Percentiles rank a stretch among this genome's conserved stretches.
Conservation (phyloP, 2,329 filamentous ascomycete genomes). For the Fusarium anthophilum region DNA sequence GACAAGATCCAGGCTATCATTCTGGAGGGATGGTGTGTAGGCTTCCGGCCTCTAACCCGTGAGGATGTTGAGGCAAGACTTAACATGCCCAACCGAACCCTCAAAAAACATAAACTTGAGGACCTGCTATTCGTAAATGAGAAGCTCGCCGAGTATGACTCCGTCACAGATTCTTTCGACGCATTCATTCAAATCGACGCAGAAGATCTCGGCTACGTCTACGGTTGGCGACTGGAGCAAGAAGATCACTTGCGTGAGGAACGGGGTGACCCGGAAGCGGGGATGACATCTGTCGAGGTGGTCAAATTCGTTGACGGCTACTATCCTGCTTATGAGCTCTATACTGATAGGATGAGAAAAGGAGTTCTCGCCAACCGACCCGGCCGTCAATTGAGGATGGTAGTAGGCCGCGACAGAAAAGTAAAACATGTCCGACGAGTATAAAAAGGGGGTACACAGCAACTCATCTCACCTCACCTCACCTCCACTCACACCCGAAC, state of each 20-base stretch:
- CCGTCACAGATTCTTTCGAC: constrained; percentile 60
- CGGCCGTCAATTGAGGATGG: constrained; percentile 67
- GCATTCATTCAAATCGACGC: constrained; percentile 73
- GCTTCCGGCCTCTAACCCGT: constrained; percentile 73
- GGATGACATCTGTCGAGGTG: constrained; percentile 87
- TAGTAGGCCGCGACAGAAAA: constrained; percentile 68
- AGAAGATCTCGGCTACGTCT: constrained; percentile 77
- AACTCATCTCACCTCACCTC: neutral
- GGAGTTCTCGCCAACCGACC: constrained; percentile 64
- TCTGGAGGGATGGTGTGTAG: constrained; percentile 92
- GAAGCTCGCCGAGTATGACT: constrained; percentile 57
- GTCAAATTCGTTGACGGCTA: constrained; percentile 75
- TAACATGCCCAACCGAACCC: constrained; percentile 60
- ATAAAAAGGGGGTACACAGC: constrained; percentile 19
- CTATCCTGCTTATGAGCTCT: constrained; percentile 78
- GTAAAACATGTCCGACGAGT: constrained; percentile 66
- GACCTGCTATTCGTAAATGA: constrained; percentile 63
- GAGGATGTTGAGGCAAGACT: constrained; percentile 62
- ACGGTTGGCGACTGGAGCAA: constrained; percentile 85
- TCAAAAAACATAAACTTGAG: constrained; percentile 57
- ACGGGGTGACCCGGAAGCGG: constrained; percentile 66
- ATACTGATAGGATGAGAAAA: constrained; percentile 65
- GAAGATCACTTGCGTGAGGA: constrained; percentile 74
- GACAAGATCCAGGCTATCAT: constrained; percentile 71
- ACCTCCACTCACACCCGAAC: neutral